A percentile compares a stretch with the other conserved stretches of the same genome.
These are phyloP conservation scores for Trifolium subterraneum DNA, from an alignment of 306 rosid species.

Conservation along the genomic window DNA sequence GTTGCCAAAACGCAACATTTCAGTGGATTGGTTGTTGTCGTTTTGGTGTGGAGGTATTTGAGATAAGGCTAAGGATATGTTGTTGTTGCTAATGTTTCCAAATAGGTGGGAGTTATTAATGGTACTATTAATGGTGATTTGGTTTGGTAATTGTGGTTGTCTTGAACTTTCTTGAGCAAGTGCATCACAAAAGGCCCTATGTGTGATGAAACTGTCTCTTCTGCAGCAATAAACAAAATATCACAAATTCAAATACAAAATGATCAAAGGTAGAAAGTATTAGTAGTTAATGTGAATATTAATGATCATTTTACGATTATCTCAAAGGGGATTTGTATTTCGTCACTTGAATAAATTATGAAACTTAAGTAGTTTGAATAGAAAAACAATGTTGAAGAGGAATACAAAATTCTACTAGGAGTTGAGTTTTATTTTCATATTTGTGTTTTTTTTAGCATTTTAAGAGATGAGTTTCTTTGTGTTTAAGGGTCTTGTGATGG, in stretches of 20 bases:
- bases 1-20: constrained; percentile 53
- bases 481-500: too few species aligned
- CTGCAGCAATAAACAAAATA: constrained; percentile 34
- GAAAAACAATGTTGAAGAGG: too few species aligned
- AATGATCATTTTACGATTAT: not conserved
- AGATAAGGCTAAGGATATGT: constrained; percentile 53
- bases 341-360: too few species aligned
- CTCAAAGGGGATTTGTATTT: too few species aligned
- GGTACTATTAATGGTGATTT: constrained; percentile 4
- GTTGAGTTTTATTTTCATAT: too few species aligned
- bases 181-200: constrained; percentile 60
- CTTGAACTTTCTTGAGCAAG: constrained; percentile 51
- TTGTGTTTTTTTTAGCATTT: too few species aligned
- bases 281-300: not conserved
- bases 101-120: constrained; percentile 45
- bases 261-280: too few species aligned
- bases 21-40: constrained; percentile 24
- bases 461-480: too few species aligned
- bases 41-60: constrained; percentile 45
- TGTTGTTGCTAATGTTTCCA: constrained; percentile 45
- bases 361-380: too few species aligned
- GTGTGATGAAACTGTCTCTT: constrained; percentile 56
- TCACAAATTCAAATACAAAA: not conserved
- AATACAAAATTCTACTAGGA: too few species aligned
- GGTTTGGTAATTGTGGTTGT: constrained; percentile 49